phyloP scores from a whole-genome alignment of 2,329 filamentous ascomycete species.

The Leptographium radiaticola region DNA sequence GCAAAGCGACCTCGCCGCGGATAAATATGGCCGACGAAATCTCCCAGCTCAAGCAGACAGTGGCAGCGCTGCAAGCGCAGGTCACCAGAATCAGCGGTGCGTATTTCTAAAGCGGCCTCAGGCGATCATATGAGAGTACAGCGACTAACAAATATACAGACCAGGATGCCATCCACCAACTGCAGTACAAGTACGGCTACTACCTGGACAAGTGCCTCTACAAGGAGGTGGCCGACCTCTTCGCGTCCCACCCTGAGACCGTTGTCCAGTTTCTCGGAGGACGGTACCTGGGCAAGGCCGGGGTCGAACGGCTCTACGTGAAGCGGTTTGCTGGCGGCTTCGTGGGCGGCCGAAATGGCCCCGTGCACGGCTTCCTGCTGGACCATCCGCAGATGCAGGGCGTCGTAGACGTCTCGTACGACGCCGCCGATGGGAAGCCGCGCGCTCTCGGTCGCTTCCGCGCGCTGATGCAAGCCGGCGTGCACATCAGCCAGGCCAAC shows the following conservation, averaged over 20 bases:
- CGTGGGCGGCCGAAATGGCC: constrained; percentile 40
- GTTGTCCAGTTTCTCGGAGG: constrained; percentile 43
- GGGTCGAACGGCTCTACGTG: constrained; percentile 37
- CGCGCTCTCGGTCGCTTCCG: constrained; percentile 38
- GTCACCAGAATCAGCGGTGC: constrained; percentile 9
- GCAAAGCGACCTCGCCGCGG: background rate
- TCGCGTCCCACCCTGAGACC: constrained; percentile 36
- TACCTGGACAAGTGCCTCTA: constrained; percentile 47
- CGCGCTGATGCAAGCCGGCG: constrained; percentile 40
- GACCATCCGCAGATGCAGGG: constrained; percentile 46
- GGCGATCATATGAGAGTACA: background rate
- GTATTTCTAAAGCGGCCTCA: background rate
- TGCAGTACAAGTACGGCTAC: constrained; percentile 45
- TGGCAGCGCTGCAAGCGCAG: constrained; percentile 11
- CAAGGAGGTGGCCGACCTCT: constrained; percentile 36
- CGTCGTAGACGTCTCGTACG: constrained; percentile 35
- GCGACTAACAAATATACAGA: constrained; percentile 20
- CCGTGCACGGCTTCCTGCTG: constrained; percentile 40
- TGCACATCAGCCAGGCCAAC: constrained; percentile 35
- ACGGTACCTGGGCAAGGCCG: constrained; percentile 36
- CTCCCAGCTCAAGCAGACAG: constrained; percentile 10
- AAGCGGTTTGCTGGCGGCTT: constrained; percentile 36
- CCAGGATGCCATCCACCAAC: constrained; percentile 39
- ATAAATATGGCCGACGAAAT: constrained; percentile 10
- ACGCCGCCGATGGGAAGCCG: constrained; percentile 13